Evolutionary conservation across 2,329 filamentous ascomycete species (phyloP), one percentile per base, ranked within the genome.

Genomic region (Aschersonia sp.): DNA sequence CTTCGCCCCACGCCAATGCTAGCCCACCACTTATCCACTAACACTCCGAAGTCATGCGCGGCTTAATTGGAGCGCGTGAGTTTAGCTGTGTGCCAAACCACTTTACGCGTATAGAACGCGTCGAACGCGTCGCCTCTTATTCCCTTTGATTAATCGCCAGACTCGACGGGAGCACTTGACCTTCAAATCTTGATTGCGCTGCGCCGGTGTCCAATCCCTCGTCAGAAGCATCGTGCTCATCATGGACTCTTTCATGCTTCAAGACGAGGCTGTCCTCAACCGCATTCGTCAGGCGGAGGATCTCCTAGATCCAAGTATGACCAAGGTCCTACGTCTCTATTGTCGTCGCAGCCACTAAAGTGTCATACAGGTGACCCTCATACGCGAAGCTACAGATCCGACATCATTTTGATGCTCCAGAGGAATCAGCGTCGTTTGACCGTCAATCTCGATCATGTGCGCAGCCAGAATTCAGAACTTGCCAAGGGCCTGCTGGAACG

Each of bases 221-320:
- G 43, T 44, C 41, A 29, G 38, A 31, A 12, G 20, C 3, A 32
- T 28, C 10, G 31, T 32, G 20, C 12, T 42, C 31, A 40, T 9
- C 53, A 89, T 92, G 85, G 84, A 89, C 56, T 76, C 73, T 51
- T 71, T 79, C 56, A 80, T 84, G 69, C 78, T 94, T 58, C 80
- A 84, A 65, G 89, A 96, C 74, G 86, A 92, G 66, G 87, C 84
- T 55, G 81, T 84, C 58, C 78, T 80, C 57, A 83, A 94, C 69
- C 86, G 89, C 59, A 80, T 95, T 64, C 84, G 88, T 58, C 80
- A 84, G 54, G 89, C 88, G n/a, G 78, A 84, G 58, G 89, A 96
- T 64, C 96, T 97, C 61, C 79, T 97, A 43, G 91, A 96, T 71
- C 91, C 91, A 51, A 82, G 89, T 95, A 77, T 59, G 82, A 44